Conservation (phyloP, 257 asterid genomes). For the Ehretia macrophylla region DNA sequence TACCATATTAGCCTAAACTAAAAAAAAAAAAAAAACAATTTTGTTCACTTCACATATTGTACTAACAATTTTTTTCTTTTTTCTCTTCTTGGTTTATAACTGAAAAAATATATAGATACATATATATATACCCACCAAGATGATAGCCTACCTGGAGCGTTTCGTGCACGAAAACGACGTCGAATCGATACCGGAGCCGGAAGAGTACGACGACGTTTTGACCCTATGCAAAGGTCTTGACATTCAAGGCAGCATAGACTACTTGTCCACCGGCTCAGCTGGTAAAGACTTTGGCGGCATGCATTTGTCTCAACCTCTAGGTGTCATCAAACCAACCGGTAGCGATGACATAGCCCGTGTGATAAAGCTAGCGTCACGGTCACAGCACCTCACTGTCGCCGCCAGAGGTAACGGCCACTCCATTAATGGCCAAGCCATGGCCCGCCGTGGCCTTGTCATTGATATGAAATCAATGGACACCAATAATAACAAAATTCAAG, state of each 20-base stretch:
- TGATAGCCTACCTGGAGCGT: slow-evolving; percentile 4
- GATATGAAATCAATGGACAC: slow-evolving; percentile 54
- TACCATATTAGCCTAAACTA: background rate
- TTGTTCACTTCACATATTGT: background rate
- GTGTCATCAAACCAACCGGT: slow-evolving; percentile 49
- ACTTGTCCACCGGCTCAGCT: slow-evolving; percentile 24
- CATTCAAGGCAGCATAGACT: slow-evolving; percentile 44
- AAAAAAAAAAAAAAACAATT: background rate
- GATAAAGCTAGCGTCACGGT: slow-evolving; percentile 42
- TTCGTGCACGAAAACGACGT: slow-evolving; percentile 3
- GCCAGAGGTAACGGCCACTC: slow-evolving; percentile 98
- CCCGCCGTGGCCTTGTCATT: slow-evolving; percentile 65
- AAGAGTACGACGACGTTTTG: slow-evolving; percentile 23
- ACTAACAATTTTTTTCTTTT: background rate
- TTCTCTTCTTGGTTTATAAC: background rate
- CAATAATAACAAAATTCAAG: slow-evolving; percentile 14
- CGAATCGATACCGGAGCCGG: slow-evolving; percentile 30
- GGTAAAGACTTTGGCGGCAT: slow-evolving; percentile 78
- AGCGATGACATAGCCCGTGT: slow-evolving; percentile 60
- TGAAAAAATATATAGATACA: background rate
- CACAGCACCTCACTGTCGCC: slow-evolving; percentile 66
- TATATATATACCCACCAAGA: background rate
- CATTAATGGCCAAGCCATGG: slow-evolving; percentile 93
- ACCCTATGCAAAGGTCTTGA: slow-evolving; percentile 38
- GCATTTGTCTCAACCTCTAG: slow-evolving; percentile 48